phyloP scores from a whole-genome alignment of 108 stramenopile species.

The Fragilariopsis cylindrus region DNA sequence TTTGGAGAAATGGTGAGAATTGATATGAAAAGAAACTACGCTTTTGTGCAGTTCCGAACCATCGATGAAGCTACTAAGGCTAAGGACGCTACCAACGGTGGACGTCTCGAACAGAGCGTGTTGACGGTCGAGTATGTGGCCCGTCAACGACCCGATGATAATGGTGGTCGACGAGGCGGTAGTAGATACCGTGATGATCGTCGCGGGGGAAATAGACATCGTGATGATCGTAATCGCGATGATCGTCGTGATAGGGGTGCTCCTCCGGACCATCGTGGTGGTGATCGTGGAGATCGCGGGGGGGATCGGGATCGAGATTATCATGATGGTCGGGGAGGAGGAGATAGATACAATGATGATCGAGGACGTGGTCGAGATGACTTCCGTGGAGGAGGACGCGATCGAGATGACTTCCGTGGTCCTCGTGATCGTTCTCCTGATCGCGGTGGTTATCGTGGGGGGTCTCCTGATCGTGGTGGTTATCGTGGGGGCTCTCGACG shows the following conservation, averaged over 20 bases:
- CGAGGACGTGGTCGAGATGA: slow-evolving; percentile 25
- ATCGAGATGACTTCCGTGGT: slow-evolving; percentile 18
- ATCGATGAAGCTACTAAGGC: slow-evolving; percentile 78
- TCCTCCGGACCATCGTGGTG: slow-evolving; percentile 21
- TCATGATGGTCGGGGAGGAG: not conserved
- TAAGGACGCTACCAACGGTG: slow-evolving; percentile 82
- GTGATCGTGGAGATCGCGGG: slow-evolving; percentile 11
- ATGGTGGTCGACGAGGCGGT: slow-evolving; percentile 39
- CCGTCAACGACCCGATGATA: slow-evolving; percentile 40
- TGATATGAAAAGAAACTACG: slow-evolving; percentile 93
- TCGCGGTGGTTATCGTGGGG: slow-evolving; percentile 8
- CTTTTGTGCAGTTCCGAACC: slow-evolving; percentile 84
- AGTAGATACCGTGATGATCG: slow-evolving; percentile 24
- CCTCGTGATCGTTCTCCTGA: slow-evolving; percentile 30
- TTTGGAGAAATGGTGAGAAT: slow-evolving; percentile 81
- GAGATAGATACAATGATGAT: slow-evolving; percentile 1
- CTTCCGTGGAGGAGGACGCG: not conserved
- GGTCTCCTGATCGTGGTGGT: slow-evolving; percentile 7
- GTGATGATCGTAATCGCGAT: slow-evolving; percentile 24
- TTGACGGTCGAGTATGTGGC: slow-evolving; percentile 88
- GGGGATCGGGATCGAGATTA: slow-evolving; percentile 3
- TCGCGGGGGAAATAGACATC: slow-evolving; percentile 28
- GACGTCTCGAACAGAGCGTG: slow-evolving; percentile 81
- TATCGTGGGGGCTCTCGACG: slow-evolving; percentile 21
- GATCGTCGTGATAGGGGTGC: slow-evolving; percentile 12